These are phyloP conservation scores for Exutisphaerella laricina DNA, from an alignment of 2,329 filamentous ascomycete species.

Conservation along the genomic window DNA sequence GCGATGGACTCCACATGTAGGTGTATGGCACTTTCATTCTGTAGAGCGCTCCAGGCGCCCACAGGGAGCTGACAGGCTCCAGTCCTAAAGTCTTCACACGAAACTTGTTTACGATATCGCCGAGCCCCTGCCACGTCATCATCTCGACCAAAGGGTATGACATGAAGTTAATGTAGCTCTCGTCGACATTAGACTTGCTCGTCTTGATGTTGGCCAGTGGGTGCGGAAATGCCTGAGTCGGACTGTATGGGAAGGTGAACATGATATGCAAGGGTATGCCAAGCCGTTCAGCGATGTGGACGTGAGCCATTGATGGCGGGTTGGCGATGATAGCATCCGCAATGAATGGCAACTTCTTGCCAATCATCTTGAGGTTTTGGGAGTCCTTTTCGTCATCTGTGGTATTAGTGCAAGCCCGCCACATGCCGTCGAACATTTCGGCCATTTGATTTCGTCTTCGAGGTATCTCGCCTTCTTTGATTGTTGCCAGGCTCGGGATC, in stretches of 20 bases:
- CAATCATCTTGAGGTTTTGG: slow-evolving; percentile 61
- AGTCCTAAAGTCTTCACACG: slow-evolving; percentile 62
- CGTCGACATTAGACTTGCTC: slow-evolving; percentile 60
- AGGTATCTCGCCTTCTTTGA: slow-evolving; percentile 68
- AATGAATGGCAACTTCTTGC: slow-evolving; percentile 55
- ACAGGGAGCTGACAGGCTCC: slow-evolving; percentile 68
- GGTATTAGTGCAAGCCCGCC: slow-evolving; percentile 69
- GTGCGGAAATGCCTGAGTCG: slow-evolving; percentile 69
- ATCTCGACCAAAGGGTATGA: slow-evolving; percentile 75
- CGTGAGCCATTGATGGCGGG: slow-evolving; percentile 69
- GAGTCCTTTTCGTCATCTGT: slow-evolving; percentile 63
- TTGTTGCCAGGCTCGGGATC: slow-evolving; percentile 66
- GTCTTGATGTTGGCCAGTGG: slow-evolving; percentile 68
- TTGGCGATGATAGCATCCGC: slow-evolving; percentile 83
- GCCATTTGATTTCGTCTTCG: slow-evolving; percentile 64
- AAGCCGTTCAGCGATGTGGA: slow-evolving; percentile 73
- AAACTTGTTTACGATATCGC: slow-evolving; percentile 72
- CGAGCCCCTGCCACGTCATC: slow-evolving; percentile 60
- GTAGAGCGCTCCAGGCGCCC: slow-evolving; percentile 69
- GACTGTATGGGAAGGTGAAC: slow-evolving; percentile 63
- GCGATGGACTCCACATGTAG: slow-evolving; percentile 49
- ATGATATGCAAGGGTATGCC: slow-evolving; percentile 64
- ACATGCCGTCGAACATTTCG: slow-evolving; percentile 79
- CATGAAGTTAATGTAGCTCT: slow-evolving; percentile 72
- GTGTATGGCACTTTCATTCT: slow-evolving; percentile 69